Percentiles rank a stretch among this genome's conserved stretches.
Evolutionary conservation across 495 filamentous ascomycete species (phyloP).

Genomic region (Glonium stellatum): DNA sequence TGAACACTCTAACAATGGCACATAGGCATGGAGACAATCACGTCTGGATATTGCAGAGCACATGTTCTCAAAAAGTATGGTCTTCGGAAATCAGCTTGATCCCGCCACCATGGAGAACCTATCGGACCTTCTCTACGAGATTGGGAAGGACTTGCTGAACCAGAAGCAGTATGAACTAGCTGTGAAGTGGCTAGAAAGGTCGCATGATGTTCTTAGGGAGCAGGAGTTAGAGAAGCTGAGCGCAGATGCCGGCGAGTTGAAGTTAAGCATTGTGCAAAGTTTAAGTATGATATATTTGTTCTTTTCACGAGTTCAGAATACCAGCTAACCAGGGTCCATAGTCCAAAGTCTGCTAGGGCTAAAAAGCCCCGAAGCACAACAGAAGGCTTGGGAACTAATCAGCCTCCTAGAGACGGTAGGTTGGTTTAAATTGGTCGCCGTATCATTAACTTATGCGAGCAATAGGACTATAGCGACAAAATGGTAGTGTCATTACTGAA

Average conservation of each 20-base stretch:
- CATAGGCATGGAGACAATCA: conserved; percentile 65
- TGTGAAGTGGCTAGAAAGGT: conserved; percentile 67
- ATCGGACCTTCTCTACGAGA: conserved; percentile 65
- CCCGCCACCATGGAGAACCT: conserved; percentile 52
- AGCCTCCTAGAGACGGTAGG: conserved; percentile 46
- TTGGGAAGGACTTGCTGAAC: conserved; percentile 55
- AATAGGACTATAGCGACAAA: conserved; percentile 50
- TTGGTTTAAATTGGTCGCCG: too few relatives aligned
- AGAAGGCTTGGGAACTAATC: conserved; percentile 52
- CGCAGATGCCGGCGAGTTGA: conserved; percentile 54
- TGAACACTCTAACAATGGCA: conserved; percentile 8
- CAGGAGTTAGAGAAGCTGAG: conserved; percentile 53
- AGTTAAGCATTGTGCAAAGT: conserved; percentile 56
- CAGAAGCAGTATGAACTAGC: conserved; percentile 50
- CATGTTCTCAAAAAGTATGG: conserved; percentile 56
- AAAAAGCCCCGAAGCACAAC: conserved; percentile 39
- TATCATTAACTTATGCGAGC: background rate
- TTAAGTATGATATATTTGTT: conserved; percentile 15
- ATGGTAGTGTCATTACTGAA: conserved; percentile 61
- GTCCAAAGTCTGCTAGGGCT: conserved; percentile 49
- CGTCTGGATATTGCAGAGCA: conserved; percentile 70
- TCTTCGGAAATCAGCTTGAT: conserved; percentile 39
- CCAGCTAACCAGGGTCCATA: conserved; percentile 27
- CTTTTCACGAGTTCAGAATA: background rate
- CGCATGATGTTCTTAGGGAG: conserved; percentile 51